Evolutionary conservation across 345 rosid genomes (phyloP).

Genomic region (Moricandia moricandioides): DNA sequence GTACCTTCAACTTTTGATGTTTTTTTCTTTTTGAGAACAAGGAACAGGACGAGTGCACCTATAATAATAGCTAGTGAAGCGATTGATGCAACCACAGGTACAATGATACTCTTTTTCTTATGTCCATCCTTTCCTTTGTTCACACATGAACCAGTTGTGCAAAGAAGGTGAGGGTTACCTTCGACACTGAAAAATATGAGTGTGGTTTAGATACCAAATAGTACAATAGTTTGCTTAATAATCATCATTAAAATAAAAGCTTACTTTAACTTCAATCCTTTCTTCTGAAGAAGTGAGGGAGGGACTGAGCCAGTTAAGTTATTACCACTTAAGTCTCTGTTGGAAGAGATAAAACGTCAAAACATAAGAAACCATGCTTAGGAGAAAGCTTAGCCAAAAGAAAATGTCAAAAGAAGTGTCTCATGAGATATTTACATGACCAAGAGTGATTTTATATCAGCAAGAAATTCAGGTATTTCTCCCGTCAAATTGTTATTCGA

Average conservation of each 20-base stretch:
- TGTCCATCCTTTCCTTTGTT: neutral
- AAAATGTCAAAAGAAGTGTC: neutral
- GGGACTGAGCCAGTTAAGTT: constrained; percentile 47
- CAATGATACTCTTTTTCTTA: constrained; percentile 25
- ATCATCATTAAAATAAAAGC: neutral
- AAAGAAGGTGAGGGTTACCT: constrained; percentile 21
- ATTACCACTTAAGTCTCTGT: constrained; percentile 46
- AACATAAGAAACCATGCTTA: neutral
- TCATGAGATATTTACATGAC: constrained; percentile 45
- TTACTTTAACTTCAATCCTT: constrained; percentile 30
- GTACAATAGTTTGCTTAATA: neutral
- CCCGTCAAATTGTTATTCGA: constrained; percentile 32
- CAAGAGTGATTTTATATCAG: constrained; percentile 41
- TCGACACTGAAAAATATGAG: constrained; percentile 5
- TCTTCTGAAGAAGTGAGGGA: constrained; percentile 32
- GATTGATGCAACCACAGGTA: constrained; percentile 34
- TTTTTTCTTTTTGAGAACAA: constrained; percentile 25
- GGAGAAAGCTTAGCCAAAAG: neutral
- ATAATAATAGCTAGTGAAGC: constrained; percentile 17
- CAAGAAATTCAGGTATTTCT: constrained; percentile 44
- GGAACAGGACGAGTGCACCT: constrained; percentile 14
- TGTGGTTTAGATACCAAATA: neutral
- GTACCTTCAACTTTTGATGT: constrained; percentile 13
- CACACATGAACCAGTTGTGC: constrained; percentile 16
- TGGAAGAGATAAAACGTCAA: neutral